Conservation (phyloP, 2,329 filamentous ascomycete species). For the Calonectria pauciramosa region DNA sequence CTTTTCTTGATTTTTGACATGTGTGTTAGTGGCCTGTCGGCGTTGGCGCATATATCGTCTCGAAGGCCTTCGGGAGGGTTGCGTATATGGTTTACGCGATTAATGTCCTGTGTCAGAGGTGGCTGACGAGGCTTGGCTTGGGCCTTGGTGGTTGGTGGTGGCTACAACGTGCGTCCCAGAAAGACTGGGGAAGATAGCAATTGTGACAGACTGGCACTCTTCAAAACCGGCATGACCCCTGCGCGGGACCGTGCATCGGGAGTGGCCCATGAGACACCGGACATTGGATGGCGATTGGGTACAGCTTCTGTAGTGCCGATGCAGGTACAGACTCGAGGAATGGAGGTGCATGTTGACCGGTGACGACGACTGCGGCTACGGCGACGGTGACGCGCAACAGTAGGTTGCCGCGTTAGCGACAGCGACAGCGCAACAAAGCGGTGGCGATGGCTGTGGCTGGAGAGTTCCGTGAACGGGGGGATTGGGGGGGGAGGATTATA, state of each 20-base stretch:
- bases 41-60: background rate
- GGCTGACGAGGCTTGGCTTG: constrained; percentile 11
- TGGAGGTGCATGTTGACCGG: constrained; percentile 5
- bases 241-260: background rate
- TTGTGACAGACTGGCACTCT: background rate
- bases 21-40: background rate
- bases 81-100: constrained; percentile 1
- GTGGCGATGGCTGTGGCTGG: constrained; percentile 17
- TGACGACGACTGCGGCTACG: background rate
- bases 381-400: background rate
- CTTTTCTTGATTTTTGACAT: background rate
- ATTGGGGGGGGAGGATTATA: background rate
- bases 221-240: constrained; percentile 5
- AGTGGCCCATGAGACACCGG: constrained; percentile 1
- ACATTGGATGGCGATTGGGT: constrained; percentile 10
- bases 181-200: background rate
- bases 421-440: background rate
- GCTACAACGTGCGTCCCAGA: background rate
- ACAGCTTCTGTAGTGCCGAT: constrained; percentile 15
- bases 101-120: background rate
- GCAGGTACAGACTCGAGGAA: constrained; percentile 20
- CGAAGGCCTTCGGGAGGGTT: background rate
- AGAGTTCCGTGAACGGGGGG: constrained; percentile 3
- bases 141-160: background rate
- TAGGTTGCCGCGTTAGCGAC: background rate